phyloP scores from a whole-genome alignment of 345 rosid species.

The Acer saccharum region DNA sequence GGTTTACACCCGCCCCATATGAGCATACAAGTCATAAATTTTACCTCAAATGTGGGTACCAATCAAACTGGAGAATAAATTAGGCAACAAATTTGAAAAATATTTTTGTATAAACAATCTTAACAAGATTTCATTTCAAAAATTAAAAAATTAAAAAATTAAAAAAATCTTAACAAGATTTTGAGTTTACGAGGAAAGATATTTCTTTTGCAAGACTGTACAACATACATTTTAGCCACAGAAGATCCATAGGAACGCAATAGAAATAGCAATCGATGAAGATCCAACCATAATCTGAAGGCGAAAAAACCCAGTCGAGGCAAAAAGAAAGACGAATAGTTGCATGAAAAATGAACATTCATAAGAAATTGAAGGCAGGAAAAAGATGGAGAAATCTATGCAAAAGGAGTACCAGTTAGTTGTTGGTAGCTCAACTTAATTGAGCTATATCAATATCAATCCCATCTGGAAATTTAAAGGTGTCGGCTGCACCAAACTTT shows the following conservation, averaged over 20 bases:
- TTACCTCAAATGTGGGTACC: background rate
- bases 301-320: background rate
- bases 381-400: background rate
- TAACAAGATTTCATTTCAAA: background rate
- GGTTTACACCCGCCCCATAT: too few species aligned
- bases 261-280: background rate
- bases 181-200: background rate
- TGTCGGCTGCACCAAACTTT: conserved; percentile 70
- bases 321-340: background rate
- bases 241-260: background rate
- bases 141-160: too few species aligned
- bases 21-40: too few species aligned
- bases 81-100: background rate
- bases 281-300: background rate
- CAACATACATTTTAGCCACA: too few species aligned
- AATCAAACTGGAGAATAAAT: background rate
- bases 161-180: too few species aligned
- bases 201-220: background rate
- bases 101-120: background rate
- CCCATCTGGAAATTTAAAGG: conserved; percentile 52
- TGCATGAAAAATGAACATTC: too few species aligned
- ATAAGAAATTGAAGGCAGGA: background rate
- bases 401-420: background rate
- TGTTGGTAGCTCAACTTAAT: conserved; percentile 38
- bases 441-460: conserved; percentile 54